A percentile compares a stretch with the other conserved stretches of the same genome.
These are phyloP conservation scores for Pleurotus tuoliensis DNA, from an alignment of 768 basidiomycete species.

Conservation along the genomic window DNA sequence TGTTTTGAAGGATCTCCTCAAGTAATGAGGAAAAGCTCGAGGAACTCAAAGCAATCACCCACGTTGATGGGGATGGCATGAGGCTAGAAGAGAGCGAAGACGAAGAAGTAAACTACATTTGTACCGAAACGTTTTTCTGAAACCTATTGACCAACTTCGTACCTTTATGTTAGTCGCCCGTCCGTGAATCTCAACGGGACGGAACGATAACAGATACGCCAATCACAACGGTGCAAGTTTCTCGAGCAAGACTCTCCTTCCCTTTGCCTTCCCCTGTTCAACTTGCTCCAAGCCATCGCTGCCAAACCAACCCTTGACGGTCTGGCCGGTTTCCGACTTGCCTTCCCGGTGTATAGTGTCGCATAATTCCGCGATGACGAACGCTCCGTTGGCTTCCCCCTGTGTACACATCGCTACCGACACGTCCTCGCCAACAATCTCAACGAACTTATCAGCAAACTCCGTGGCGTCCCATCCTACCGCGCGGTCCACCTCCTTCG, in stretches of 20 bases:
- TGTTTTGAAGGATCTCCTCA: no score
- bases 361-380: conserved; percentile 72
- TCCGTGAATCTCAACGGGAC: no score
- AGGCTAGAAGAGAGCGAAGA: neutral
- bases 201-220: no score
- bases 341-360: conserved; percentile 49
- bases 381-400: conserved; percentile 60
- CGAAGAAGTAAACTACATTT: neutral
- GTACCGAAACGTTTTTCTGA: neutral
- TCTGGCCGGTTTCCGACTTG: conserved; percentile 33
- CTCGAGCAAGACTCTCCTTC: conserved; percentile 66
- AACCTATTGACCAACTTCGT: neutral
- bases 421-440: conserved; percentile 46
- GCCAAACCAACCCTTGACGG: conserved; percentile 57
- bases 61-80: neutral
- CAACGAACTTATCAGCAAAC: conserved; percentile 60
- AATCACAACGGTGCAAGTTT: conserved; percentile 36
- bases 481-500: conserved; percentile 48
- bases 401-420: conserved; percentile 52
- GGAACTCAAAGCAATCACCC: neutral
- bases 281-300: conserved; percentile 42
- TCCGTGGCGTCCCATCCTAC: conserved; percentile 50
- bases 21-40: neutral
- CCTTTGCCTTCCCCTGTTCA: conserved; percentile 58
- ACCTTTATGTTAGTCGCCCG: no score